phyloP scores from a whole-genome alignment of 352 stramenopile genomes.

The Pythium brachiatum region DNA sequence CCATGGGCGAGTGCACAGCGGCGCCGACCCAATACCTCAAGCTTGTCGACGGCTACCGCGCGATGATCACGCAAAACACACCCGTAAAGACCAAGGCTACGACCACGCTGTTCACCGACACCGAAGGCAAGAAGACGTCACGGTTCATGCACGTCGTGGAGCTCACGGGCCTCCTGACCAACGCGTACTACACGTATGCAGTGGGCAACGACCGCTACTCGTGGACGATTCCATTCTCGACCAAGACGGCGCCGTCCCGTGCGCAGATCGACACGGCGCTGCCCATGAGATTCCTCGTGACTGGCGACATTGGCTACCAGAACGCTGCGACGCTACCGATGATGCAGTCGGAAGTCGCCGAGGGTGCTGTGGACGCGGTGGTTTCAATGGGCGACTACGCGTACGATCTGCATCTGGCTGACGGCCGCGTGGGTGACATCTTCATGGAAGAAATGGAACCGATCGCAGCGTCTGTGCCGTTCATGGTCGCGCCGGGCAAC shows the following conservation, averaged over 20 bases:
- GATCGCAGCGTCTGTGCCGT: slow-evolving; percentile 78
- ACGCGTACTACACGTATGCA: slow-evolving; percentile 78
- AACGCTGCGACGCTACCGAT: slow-evolving; percentile 87
- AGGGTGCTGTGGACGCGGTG: slow-evolving; percentile 72
- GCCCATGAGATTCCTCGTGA: slow-evolving; percentile 75
- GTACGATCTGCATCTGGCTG: slow-evolving; percentile 81
- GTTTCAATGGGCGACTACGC: slow-evolving; percentile 89
- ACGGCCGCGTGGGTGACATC: slow-evolving; percentile 82
- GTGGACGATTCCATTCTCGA: slow-evolving; percentile 78
- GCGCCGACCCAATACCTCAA: slow-evolving; percentile 46
- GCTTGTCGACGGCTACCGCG: slow-evolving; percentile 56
- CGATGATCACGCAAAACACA: slow-evolving; percentile 39
- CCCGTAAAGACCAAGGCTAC: slow-evolving; percentile 41
- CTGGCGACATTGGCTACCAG: slow-evolving; percentile 86
- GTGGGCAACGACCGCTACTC: slow-evolving; percentile 77
- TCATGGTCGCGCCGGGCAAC: slow-evolving; percentile 90
- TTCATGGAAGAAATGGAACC: slow-evolving; percentile 91
- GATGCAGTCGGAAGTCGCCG: slow-evolving; percentile 84
- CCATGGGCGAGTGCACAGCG: slow-evolving; percentile 48
- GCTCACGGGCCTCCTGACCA: slow-evolving; percentile 57
- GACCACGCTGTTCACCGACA: slow-evolving; percentile 68
- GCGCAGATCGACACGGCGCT: slow-evolving; percentile 25
- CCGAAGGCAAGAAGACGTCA: slow-evolving; percentile 49
- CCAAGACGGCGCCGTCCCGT: slow-evolving; percentile 59
- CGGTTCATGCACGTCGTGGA: slow-evolving; percentile 69